Conservation (phyloP, 768 basidiomycete species). For the Sporobolomyces phaffii region DNA sequence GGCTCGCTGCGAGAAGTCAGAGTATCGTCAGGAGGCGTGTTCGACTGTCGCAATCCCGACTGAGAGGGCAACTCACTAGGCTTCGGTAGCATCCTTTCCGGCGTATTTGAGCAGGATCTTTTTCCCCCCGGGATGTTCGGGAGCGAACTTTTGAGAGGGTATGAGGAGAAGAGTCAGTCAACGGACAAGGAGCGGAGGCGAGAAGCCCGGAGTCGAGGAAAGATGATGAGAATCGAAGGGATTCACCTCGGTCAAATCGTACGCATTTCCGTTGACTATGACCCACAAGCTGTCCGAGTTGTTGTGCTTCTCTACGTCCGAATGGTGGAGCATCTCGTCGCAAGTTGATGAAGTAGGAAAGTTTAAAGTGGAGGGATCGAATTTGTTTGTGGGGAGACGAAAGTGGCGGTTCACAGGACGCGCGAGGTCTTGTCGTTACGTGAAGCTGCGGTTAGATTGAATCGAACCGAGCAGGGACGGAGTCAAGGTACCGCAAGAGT, state of each 20-base stretch:
- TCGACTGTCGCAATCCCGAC: no score
- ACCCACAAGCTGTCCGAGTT: constrained; percentile 70
- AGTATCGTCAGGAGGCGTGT: neutral
- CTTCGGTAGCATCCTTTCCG: constrained; percentile 63
- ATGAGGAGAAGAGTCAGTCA: neutral
- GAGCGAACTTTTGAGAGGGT: constrained; percentile 1
- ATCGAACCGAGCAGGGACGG: no score
- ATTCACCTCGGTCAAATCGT: constrained; percentile 76
- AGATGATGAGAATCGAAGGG: constrained; percentile 36
- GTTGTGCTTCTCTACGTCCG: constrained; percentile 49
- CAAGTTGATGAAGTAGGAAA: no score
- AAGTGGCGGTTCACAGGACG: neutral
- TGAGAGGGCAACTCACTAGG: constrained; percentile 2
- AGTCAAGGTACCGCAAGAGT: no score
- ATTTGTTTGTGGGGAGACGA: neutral
- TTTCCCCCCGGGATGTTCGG: constrained; percentile 54
- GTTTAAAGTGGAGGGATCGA: neutral
- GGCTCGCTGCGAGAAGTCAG: constrained; percentile 44
- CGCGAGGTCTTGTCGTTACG: no score
- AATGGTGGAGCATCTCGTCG: constrained; percentile 40
- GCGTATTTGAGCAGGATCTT: constrained; percentile 76
- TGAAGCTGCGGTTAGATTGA: no score
- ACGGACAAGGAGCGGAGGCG: neutral
- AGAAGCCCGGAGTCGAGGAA: neutral
- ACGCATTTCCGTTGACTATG: constrained; percentile 68